Evolutionary conservation across 495 filamentous ascomycete species (phyloP).

Genomic region (Lindgomyces ingoldianus): DNA sequence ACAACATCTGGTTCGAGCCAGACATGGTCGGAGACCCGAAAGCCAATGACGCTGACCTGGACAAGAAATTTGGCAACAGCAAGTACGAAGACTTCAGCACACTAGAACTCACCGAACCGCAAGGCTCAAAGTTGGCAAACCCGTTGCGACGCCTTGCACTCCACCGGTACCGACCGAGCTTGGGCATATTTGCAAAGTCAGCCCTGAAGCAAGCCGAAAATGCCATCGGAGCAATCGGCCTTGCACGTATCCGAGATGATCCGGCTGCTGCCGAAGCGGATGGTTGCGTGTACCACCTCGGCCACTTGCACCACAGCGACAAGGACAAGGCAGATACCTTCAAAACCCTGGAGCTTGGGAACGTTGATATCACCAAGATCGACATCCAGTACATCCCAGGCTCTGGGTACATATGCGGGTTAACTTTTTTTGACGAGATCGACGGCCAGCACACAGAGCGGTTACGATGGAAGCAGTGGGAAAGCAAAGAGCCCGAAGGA

Average conservation of each 20-base stretch:
- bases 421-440: constrained; percentile 34
- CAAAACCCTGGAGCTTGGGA: constrained; percentile 23
- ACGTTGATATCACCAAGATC: constrained; percentile 35
- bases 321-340: constrained; percentile 8
- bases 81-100: constrained; percentile 36
- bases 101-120: constrained; percentile 32
- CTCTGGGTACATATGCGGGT: constrained; percentile 27
- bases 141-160: constrained; percentile 28
- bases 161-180: constrained; percentile 18
- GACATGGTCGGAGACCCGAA: constrained; percentile 36
- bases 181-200: not conserved
- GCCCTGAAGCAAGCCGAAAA: constrained; percentile 22
- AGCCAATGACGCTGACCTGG: constrained; percentile 9
- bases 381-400: constrained; percentile 33
- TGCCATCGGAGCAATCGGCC: constrained; percentile 35
- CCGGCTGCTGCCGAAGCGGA: constrained; percentile 15
- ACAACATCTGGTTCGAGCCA: constrained; percentile 32
- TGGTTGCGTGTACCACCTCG: constrained; percentile 27
- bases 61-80: constrained; percentile 19
- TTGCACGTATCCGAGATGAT: constrained; percentile 20
- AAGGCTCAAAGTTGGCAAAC: not conserved
- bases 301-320: constrained; percentile 20
- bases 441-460: constrained; percentile 17
- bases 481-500: constrained; percentile 31
- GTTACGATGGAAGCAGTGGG: constrained; percentile 35